Percentiles rank a stretch among this genome's conserved stretches.
Evolutionary conservation across 345 rosid genomes (phyloP).

Genomic region (Rhizophora apiculata): DNA sequence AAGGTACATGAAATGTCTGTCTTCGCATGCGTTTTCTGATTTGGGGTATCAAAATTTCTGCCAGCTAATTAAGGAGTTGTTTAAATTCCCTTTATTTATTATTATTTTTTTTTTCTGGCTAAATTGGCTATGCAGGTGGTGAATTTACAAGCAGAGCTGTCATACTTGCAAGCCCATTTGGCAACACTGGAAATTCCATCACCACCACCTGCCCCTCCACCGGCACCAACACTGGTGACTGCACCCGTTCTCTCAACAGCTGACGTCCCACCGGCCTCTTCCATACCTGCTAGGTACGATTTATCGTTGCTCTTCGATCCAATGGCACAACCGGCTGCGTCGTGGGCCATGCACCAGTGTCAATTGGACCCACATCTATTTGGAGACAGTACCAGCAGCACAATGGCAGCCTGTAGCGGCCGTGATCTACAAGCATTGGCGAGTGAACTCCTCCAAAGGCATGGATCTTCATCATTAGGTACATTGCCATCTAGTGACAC

Average conservation of each 20-base stretch:
- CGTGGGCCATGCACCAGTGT: constrained; percentile 57
- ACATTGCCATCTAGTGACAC: constrained; percentile 36
- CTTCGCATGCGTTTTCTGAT: no score
- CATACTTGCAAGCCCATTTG: constrained; percentile 26
- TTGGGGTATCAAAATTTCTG: no score
- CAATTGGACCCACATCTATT: constrained; percentile 60
- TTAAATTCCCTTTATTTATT: constrained; percentile 23
- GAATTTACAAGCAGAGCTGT: constrained; percentile 31
- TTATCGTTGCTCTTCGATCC: constrained; percentile 73
- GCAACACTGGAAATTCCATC: constrained; percentile 24
- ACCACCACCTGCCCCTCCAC: constrained; percentile 21
- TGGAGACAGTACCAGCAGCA: constrained; percentile 32
- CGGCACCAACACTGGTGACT: constrained; percentile 24
- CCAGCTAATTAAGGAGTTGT: constrained; percentile 6
- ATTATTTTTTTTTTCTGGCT: not conserved
- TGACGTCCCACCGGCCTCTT: constrained; percentile 56
- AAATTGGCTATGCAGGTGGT: constrained; percentile 19
- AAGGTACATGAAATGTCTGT: not conserved
- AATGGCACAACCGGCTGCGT: constrained; percentile 35
- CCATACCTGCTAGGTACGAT: constrained; percentile 57
- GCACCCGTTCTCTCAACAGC: constrained; percentile 59
- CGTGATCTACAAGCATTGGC: constrained; percentile 82
- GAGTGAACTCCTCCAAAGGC: constrained; percentile 66
- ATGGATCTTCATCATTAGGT: constrained; percentile 55
- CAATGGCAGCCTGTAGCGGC: constrained; percentile 26